A percentile compares a stretch with the other conserved stretches of the same genome.
Evolutionary conservation across 192 early-diverging fungal genomes (phyloP).

Genomic region (Umbelopsis sp.): DNA sequence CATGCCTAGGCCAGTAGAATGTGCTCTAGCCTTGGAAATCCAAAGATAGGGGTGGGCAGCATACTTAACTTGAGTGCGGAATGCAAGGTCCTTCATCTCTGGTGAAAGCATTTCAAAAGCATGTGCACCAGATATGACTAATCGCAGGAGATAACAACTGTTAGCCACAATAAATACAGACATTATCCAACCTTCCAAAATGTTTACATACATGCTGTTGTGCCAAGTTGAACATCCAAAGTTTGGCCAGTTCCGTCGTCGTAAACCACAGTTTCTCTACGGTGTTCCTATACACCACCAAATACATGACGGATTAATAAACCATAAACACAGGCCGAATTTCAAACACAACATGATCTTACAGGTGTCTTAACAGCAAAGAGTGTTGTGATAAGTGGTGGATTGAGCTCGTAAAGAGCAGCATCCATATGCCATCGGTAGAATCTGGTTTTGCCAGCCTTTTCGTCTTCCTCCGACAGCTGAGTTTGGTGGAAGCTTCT

Average conservation of each 20-base stretch:
- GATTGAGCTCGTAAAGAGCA: constrained; percentile 36
- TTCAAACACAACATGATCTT: not conserved
- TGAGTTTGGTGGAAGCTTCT: constrained; percentile 33
- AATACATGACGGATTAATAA: not conserved
- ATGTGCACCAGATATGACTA: constrained; percentile 38
- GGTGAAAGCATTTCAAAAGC: constrained; percentile 38
- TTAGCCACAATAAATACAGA: not conserved
- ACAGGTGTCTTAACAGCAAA: constrained; percentile 39
- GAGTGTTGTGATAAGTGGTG: constrained; percentile 33
- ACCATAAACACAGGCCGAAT: no score
- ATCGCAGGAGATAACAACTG: not conserved
- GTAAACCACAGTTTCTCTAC: constrained; percentile 28
- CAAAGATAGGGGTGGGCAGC: constrained; percentile 40
- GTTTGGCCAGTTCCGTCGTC: constrained; percentile 28
- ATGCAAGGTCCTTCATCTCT: constrained; percentile 35
- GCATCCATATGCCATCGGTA: constrained; percentile 45
- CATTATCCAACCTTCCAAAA: not conserved
- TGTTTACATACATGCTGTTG: constrained; percentile 37
- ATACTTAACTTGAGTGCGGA: constrained; percentile 38
- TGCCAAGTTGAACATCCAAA: constrained; percentile 39
- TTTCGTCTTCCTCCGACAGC: constrained; percentile 29
- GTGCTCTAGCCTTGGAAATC: constrained; percentile 34
- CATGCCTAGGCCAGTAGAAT: constrained; percentile 35
- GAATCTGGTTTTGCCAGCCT: constrained; percentile 33
- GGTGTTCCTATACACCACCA: constrained; percentile 17